Conservation (phyloP, 2,329 filamentous ascomycete genomes). For the Fusarium nelsonii region DNA sequence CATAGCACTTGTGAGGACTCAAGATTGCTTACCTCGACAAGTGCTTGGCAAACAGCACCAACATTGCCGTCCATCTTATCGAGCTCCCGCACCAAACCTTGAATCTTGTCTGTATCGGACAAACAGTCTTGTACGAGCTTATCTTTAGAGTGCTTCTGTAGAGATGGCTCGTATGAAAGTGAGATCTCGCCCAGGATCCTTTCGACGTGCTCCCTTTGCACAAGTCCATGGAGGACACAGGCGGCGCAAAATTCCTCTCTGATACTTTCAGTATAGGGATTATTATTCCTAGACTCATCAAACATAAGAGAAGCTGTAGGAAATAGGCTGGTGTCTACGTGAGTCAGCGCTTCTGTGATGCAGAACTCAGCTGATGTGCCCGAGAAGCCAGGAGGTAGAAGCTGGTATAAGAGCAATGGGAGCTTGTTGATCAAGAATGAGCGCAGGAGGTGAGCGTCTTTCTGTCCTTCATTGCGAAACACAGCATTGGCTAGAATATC, state of each 20-base stretch:
- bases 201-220: slow-evolving; percentile 82
- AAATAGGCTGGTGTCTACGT: slow-evolving; percentile 84
- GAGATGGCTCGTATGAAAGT: slow-evolving; percentile 80
- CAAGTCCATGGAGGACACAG: slow-evolving; percentile 88
- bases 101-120: slow-evolving; percentile 79
- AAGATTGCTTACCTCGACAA: slow-evolving; percentile 70
- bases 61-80: slow-evolving; percentile 94
- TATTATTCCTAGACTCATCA: slow-evolving; percentile 68
- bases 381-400: slow-evolving; percentile 75
- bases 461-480: slow-evolving; percentile 70
- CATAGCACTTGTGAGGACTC: background rate
- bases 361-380: slow-evolving; percentile 80
- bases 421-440: slow-evolving; percentile 85
- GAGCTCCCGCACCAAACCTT: slow-evolving; percentile 82
- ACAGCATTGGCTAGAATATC: slow-evolving; percentile 90
- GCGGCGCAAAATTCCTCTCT: slow-evolving; percentile 86
- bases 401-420: slow-evolving; percentile 65
- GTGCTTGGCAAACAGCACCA: slow-evolving; percentile 83
- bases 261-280: slow-evolving; percentile 69
- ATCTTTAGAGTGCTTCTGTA: slow-evolving; percentile 82
- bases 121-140: slow-evolving; percentile 82
- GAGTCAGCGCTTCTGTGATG: slow-evolving; percentile 77
- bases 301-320: slow-evolving; percentile 71
- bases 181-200: slow-evolving; percentile 86
- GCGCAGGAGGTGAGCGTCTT: slow-evolving; percentile 78